These are phyloP conservation scores for Capronia coronata DNA, from an alignment of 2,329 filamentous ascomycete species.

Conservation along the genomic window DNA sequence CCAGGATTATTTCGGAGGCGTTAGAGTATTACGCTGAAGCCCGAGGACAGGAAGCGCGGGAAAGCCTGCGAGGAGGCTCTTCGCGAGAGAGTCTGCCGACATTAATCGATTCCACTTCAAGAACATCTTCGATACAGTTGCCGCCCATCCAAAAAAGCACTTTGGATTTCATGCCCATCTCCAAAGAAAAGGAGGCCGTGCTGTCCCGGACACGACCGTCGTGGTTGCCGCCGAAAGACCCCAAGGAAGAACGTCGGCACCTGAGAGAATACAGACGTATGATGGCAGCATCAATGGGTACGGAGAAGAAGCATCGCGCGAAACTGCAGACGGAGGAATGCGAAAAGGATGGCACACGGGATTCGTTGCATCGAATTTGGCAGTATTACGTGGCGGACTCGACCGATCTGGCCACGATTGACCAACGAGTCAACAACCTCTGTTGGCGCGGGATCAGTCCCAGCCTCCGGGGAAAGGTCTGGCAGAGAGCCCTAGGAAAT, in stretches of 20 bases:
- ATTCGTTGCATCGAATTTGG: conserved; percentile 55
- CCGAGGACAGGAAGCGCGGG: conserved; percentile 24
- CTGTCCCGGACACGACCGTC: conserved; percentile 61
- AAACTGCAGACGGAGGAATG: conserved; percentile 44
- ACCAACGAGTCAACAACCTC: conserved; percentile 52
- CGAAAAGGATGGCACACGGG: conserved; percentile 47
- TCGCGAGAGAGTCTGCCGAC: conserved; percentile 13
- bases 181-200: conserved; percentile 60
- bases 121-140: conserved; percentile 45
- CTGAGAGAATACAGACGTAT: conserved; percentile 64
- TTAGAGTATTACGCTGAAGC: conserved; percentile 54
- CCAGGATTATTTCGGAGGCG: conserved; percentile 53
- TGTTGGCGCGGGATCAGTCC: conserved; percentile 60
- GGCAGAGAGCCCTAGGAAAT: conserved; percentile 56
- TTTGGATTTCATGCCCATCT: conserved; percentile 59
- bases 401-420: conserved; percentile 50
- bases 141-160: conserved; percentile 57
- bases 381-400: conserved; percentile 55
- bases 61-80: conserved; percentile 8
- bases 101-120: conserved; percentile 42
- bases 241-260: conserved; percentile 83
- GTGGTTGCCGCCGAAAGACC: conserved; percentile 64
- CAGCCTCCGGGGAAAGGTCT: conserved; percentile 51
- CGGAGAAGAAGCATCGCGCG: conserved; percentile 49
- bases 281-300: conserved; percentile 57